phyloP scores from a whole-genome alignment of 176 grass and related monocot genomes.

The Oryza glumipatula region DNA sequence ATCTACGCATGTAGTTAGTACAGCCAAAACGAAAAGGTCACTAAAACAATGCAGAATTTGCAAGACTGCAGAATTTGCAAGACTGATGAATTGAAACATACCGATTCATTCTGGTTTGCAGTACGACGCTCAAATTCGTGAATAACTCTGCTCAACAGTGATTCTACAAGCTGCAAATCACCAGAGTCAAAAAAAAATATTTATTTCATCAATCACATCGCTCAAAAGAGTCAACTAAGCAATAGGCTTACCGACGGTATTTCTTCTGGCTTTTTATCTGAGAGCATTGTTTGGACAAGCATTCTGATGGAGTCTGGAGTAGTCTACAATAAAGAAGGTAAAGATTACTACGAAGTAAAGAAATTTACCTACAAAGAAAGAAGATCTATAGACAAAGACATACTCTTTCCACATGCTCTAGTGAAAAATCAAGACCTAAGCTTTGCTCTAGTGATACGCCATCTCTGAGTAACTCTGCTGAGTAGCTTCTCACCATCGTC shows the following conservation, averaged over 20 bases:
- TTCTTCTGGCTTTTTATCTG: slow-evolving; percentile 91
- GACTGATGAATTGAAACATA: slow-evolving; percentile 37
- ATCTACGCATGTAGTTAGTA: background rate
- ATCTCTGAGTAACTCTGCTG: slow-evolving; percentile 60
- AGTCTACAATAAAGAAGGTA: slow-evolving; percentile 49
- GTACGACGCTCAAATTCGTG: slow-evolving; percentile 72
- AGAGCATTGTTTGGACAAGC: slow-evolving; percentile 71
- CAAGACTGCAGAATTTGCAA: background rate
- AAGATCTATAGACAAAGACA: slow-evolving; percentile 31
- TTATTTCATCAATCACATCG: slow-evolving; percentile 18
- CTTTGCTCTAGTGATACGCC: slow-evolving; percentile 57
- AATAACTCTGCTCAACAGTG: slow-evolving; percentile 78
- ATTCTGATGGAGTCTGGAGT: slow-evolving; percentile 68
- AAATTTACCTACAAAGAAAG: background rate
- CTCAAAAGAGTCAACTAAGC: slow-evolving; percentile 27
- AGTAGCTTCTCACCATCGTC: slow-evolving; percentile 65
- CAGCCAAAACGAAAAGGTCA: slow-evolving; percentile 22
- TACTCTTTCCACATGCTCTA: slow-evolving; percentile 72
- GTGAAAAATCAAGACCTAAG: slow-evolving; percentile 55
- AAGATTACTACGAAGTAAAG: slow-evolving; percentile 23
- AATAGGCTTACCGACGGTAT: slow-evolving; percentile 65
- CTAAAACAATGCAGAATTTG: slow-evolving; percentile 27
- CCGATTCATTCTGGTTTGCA: slow-evolving; percentile 64
- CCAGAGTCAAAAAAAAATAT: background rate
- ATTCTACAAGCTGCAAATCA: slow-evolving; percentile 78